Percentiles rank a stretch among this genome's conserved stretches.
phyloP scores from a whole-genome alignment of 805 yeast genomes.

The Trichomonascus vanleenenianus region DNA sequence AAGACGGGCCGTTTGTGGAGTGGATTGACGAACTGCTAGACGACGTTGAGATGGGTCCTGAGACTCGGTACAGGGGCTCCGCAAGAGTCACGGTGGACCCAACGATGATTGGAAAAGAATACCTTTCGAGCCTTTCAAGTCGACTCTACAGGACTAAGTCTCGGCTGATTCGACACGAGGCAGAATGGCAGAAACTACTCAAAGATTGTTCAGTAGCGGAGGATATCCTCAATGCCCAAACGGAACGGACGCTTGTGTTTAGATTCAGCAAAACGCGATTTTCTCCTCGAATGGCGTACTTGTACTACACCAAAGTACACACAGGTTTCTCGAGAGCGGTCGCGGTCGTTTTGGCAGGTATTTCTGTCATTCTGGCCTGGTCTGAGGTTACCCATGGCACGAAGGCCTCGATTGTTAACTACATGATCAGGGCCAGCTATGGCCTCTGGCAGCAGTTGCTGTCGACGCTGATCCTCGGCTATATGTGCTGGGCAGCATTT shows the following conservation, averaged over 20 bases:
- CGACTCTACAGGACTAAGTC: conserved; percentile 46
- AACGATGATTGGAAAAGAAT: conserved; percentile 28
- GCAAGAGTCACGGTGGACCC: conserved; percentile 15
- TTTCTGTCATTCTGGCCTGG: conserved; percentile 53
- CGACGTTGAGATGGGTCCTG: conserved; percentile 29
- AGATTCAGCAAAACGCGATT: conserved; percentile 23
- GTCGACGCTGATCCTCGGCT: conserved; percentile 43
- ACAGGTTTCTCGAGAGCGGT: conserved; percentile 41
- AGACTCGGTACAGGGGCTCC: conserved; percentile 4
- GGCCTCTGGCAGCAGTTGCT: conserved; percentile 34
- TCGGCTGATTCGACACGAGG: conserved; percentile 45
- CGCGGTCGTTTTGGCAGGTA: conserved; percentile 35
- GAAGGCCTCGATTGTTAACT: conserved; percentile 50
- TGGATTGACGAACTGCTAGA: conserved; percentile 56
- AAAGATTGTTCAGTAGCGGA: conserved; percentile 44
- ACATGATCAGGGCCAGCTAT: conserved; percentile 33
- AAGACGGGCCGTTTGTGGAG: conserved; percentile 43
- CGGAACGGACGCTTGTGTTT: conserved; percentile 23
- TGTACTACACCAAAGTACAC: conserved; percentile 34
- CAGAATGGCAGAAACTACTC: conserved; percentile 48
- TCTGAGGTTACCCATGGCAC: conserved; percentile 73
- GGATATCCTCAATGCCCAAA: conserved; percentile 45
- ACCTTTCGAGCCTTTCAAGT: conserved; percentile 44
- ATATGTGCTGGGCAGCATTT: conserved; percentile 63
- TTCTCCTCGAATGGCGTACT: conserved; percentile 37